phyloP scores from a whole-genome alignment of 768 basidiomycete species.

The Naganishia antarctica region DNA sequence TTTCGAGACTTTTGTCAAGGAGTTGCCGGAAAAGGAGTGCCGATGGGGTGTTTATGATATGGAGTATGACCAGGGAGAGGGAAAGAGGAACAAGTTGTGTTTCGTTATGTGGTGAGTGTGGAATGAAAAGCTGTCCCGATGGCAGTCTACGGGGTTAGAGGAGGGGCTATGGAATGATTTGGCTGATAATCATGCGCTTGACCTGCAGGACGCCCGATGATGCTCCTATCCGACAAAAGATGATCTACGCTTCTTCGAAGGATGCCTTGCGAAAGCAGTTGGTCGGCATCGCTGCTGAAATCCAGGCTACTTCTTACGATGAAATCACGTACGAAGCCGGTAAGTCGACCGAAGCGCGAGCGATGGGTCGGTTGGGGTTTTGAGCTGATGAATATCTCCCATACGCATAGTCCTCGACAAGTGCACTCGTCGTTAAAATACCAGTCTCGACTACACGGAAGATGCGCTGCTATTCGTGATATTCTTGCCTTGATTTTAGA shows the following conservation, averaged over 20 bases:
- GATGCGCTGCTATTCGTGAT: background rate
- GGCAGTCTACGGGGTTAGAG: background rate
- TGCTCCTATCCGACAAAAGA: slow-evolving; percentile 83
- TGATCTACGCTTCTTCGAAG: slow-evolving; percentile 84
- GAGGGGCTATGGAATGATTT: background rate
- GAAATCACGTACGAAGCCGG: slow-evolving; percentile 70
- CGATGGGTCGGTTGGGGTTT: no score
- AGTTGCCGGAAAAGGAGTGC: slow-evolving; percentile 69
- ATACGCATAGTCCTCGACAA: slow-evolving; percentile 17
- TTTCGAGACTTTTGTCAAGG: slow-evolving; percentile 69
- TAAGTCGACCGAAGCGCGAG: slow-evolving; percentile 46
- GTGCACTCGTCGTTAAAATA: slow-evolving; percentile 25
- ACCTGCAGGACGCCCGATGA: slow-evolving; percentile 77
- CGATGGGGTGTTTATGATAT: slow-evolving; percentile 93
- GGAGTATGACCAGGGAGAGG: slow-evolving; percentile 68
- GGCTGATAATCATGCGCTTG: slow-evolving; percentile 2
- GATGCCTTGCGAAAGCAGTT: slow-evolving; percentile 70
- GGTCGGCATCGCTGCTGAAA: slow-evolving; percentile 69
- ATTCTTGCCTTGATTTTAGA: background rate
- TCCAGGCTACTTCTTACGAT: slow-evolving; percentile 74
- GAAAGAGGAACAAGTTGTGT: slow-evolving; percentile 76
- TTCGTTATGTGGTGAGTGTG: slow-evolving; percentile 76
- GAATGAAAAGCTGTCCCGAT: background rate
- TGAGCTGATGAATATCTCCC: no score
- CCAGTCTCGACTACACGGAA: background rate